A percentile compares a stretch with the other conserved stretches of the same genome.
These are phyloP conservation scores for Cystobasidium slooffiae DNA, from an alignment of 1,284 basidiomycete genomes.

Conservation along the genomic window DNA sequence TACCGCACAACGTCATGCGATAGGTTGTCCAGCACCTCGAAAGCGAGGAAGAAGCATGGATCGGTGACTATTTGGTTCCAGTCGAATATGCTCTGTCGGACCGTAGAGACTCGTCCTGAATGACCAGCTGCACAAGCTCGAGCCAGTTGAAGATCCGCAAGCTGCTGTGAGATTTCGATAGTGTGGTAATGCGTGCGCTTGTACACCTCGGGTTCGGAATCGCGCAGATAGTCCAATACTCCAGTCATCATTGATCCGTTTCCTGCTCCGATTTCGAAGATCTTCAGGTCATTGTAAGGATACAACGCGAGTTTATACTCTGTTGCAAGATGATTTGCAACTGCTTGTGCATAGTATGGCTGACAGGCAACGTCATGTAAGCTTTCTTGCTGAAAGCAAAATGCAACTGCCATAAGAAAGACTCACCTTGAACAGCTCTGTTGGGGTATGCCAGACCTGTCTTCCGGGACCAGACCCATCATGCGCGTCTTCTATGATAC, in stretches of 20 bases:
- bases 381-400: neutral
- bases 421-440: conserved; percentile 92
- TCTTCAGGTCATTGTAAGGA: conserved; percentile 90
- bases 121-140: conserved; percentile 52
- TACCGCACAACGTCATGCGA: conserved; percentile 95
- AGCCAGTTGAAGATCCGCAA: conserved; percentile 71
- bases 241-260: conserved; percentile 92
- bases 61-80: conserved; percentile 77
- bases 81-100: conserved; percentile 83
- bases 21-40: conserved; percentile 98
- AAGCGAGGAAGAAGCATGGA: conserved; percentile 88
- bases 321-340: conserved; percentile 83
- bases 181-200: conserved; percentile 87
- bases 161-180: conserved; percentile 84
- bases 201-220: conserved; percentile 86
- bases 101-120: conserved; percentile 71
- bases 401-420: conserved; percentile 16
- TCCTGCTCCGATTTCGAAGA: conserved; percentile 97
- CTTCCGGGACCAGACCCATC: conserved; percentile 71
- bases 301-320: conserved; percentile 93
- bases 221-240: conserved; percentile 77
- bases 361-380: conserved; percentile 55
- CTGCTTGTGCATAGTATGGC: conserved; percentile 92
- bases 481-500: conserved; percentile 63
- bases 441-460: conserved; percentile 99